Percentiles rank a stretch among this genome's conserved stretches.
These are phyloP conservation scores for Crithidia mellificae DNA, from an alignment of 208 protist genomes.

Conservation along the genomic window DNA sequence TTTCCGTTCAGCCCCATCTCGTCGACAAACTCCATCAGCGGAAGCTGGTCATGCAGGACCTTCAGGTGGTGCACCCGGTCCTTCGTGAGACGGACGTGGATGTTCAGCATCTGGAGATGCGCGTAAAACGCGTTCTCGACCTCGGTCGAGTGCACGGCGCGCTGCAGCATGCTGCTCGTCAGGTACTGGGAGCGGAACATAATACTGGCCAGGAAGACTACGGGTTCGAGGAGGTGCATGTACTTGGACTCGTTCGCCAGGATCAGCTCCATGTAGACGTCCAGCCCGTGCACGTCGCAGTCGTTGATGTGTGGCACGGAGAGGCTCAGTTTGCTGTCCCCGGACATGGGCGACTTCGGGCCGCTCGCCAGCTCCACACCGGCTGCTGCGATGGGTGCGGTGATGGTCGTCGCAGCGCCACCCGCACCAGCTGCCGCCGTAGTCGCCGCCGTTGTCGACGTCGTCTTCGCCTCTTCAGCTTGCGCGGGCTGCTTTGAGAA, in stretches of 20 bases:
- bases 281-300: slow-evolving; percentile 32
- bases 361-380: not conserved
- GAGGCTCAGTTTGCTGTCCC: slow-evolving; percentile 14
- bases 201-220: slow-evolving; percentile 77
- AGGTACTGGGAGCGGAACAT: slow-evolving; percentile 86
- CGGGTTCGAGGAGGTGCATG: slow-evolving; percentile 61
- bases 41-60: slow-evolving; percentile 69
- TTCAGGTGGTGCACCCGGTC: slow-evolving; percentile 57
- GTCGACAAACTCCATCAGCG: slow-evolving; percentile 72
- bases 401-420: not conserved
- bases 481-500: slow-evolving; percentile 34
- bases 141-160: slow-evolving; percentile 43
- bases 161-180: slow-evolving; percentile 71
- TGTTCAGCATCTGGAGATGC: slow-evolving; percentile 74
- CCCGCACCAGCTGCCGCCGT: no score
- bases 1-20: slow-evolving; percentile 47
- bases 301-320: slow-evolving; percentile 24
- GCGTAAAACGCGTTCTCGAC: slow-evolving; percentile 77
- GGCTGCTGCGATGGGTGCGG: not conserved
- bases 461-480: not conserved
- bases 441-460: not conserved
- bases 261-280: slow-evolving; percentile 69
- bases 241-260: slow-evolving; percentile 63
- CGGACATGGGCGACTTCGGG: not conserved
- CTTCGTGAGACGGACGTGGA: slow-evolving; percentile 53